A percentile compares a stretch with the other conserved stretches of the same genome.
phyloP scores from a whole-genome alignment of 1,284 basidiomycete species.

The Moesziomyces globuligerus region DNA sequence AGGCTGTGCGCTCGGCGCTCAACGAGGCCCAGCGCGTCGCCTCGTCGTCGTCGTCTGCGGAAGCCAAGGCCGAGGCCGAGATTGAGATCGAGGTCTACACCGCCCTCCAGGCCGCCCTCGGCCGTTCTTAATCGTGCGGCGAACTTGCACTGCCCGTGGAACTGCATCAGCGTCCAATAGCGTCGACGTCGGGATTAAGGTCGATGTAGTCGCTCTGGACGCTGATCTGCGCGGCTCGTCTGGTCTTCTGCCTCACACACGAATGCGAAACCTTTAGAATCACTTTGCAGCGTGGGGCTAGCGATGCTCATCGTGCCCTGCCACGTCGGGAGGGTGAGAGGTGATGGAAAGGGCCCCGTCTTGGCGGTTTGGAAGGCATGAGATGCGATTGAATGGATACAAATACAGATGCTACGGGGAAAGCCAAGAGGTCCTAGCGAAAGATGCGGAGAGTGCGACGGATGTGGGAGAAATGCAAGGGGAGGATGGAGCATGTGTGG shows the following conservation, averaged over 20 bases:
- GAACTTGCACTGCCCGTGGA: neutral
- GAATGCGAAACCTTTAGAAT: constrained; percentile 19
- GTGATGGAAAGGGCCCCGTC: no score
- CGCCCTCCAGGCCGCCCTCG: constrained; percentile 85
- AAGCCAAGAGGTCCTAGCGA: no score
- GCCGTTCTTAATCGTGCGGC: constrained; percentile 42
- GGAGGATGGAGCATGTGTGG: neutral
- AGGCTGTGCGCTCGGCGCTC: constrained; percentile 88
- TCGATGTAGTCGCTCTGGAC: neutral
- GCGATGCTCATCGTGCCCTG: constrained; percentile 13
- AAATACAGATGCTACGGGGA: neutral
- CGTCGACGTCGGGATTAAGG: neutral
- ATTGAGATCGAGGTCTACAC: constrained; percentile 97
- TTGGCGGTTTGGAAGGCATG: neutral
- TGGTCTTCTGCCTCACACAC: constrained; percentile 2
- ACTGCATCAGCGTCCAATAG: no score
- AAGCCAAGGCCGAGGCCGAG: constrained; percentile 91
- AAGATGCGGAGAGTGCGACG: constrained; percentile 2
- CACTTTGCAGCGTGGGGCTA: neutral
- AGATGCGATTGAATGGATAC: neutral
- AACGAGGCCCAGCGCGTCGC: constrained; percentile 87
- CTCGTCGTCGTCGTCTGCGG: constrained; percentile 84
- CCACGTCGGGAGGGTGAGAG: no score
- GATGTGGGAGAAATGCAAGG: neutral
- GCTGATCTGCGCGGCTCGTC: constrained; percentile 1